These are phyloP conservation scores for Sphaerostilbella broomeana DNA, from an alignment of 2,329 filamentous ascomycete genomes.

Conservation along the genomic window DNA sequence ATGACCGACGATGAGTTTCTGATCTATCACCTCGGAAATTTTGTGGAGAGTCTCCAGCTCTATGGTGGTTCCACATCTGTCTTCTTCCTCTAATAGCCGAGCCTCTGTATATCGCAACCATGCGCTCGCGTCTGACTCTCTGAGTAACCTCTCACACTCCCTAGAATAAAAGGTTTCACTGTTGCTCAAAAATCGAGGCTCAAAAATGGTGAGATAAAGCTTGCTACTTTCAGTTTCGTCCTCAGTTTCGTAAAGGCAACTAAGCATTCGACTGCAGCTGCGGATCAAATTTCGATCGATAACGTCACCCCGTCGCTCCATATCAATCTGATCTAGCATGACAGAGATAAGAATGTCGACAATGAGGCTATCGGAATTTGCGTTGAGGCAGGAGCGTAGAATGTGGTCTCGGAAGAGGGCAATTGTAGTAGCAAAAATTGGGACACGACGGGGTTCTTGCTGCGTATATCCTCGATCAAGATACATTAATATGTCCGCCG, in stretches of 20 bases:
- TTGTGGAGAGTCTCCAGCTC: conserved; percentile 65
- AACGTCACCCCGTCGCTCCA: conserved; percentile 85
- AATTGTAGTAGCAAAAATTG: conserved; percentile 80
- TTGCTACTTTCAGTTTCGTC: conserved; percentile 71
- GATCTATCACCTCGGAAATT: conserved; percentile 70
- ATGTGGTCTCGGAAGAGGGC: conserved; percentile 83
- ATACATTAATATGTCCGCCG: conserved; percentile 94
- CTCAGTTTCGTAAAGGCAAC: conserved; percentile 75
- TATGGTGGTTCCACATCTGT: conserved; percentile 76
- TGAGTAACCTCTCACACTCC: conserved; percentile 69
- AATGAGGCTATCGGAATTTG: conserved; percentile 45
- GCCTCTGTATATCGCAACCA: conserved; percentile 74
- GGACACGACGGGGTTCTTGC: conserved; percentile 58
- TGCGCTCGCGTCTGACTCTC: conserved; percentile 69
- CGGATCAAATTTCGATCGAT: conserved; percentile 79
- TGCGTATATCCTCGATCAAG: conserved; percentile 81
- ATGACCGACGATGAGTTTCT: conserved; percentile 70
- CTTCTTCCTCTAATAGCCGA: conserved; percentile 72
- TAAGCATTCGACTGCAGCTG: conserved; percentile 82
- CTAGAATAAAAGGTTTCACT: conserved; percentile 67
- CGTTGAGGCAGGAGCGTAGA: conserved; percentile 52
- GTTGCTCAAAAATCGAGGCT: conserved; percentile 65
- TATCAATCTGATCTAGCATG: conserved; percentile 81
- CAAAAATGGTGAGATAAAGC: conserved; percentile 78
- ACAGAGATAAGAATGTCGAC: conserved; percentile 73